Percentiles rank a stretch among this genome's conserved stretches.
Evolutionary conservation across 495 filamentous ascomycete species (phyloP).

Genomic region (Parmelia sp.): DNA sequence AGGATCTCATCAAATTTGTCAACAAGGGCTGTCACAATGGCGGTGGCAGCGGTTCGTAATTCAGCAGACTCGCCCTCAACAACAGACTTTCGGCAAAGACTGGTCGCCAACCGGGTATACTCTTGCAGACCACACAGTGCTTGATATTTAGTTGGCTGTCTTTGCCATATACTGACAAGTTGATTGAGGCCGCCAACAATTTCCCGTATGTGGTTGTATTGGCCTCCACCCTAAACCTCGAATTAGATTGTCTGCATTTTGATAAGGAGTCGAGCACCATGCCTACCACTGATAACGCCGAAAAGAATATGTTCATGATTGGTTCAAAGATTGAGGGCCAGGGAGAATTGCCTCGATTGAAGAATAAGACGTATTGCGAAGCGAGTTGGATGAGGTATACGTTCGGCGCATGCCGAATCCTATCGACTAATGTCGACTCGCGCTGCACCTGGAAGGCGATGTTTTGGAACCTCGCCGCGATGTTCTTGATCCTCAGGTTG

Average conservation of each 20-base stretch:
- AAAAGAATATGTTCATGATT: conserved; percentile 12
- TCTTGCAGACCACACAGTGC: conserved; percentile 13
- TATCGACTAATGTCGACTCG: neutral
- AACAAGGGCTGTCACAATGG: neutral
- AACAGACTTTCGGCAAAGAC: neutral
- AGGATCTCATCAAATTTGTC: neutral
- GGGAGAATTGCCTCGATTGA: conserved; percentile 4
- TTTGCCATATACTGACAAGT: conserved; percentile 12
- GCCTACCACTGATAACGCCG: conserved; percentile 17
- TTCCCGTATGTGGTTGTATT: conserved; percentile 11
- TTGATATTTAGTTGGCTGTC: neutral
- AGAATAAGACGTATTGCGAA: conserved; percentile 19
- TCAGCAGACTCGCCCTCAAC: neutral
- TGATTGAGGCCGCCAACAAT: conserved; percentile 6
- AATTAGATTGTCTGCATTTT: neutral
- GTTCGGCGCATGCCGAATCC: neutral
- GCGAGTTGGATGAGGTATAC: conserved; percentile 11
- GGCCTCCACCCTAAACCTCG: conserved; percentile 5
- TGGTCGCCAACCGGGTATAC: neutral
- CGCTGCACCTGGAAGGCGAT: neutral
- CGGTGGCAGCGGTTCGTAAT: neutral
- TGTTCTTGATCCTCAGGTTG: neutral
- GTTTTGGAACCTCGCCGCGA: conserved; percentile 6
- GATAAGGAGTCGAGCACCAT: neutral
- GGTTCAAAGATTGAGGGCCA: conserved; percentile 9